Evolutionary conservation across 441 rosid species (phyloP).

Genomic region (Macaranga tanarius): DNA sequence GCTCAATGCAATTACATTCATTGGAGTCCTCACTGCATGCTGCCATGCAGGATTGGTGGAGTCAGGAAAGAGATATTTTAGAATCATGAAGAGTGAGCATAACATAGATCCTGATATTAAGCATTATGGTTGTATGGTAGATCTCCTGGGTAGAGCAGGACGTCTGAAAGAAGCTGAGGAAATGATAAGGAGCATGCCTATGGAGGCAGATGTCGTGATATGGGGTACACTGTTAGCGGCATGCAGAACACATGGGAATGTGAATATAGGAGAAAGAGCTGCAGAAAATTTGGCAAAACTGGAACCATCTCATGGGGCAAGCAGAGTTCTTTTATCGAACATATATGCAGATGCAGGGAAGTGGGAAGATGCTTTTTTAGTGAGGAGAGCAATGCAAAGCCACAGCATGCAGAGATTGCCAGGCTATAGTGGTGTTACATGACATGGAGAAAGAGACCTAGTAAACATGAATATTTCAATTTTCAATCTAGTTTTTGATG

Average conservation of each 20-base stretch:
- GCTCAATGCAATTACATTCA: conserved; percentile 65
- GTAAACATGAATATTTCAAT: background rate
- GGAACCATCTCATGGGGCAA: conserved; percentile 55
- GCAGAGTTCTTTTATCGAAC: conserved; percentile 54
- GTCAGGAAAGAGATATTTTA: conserved; percentile 53
- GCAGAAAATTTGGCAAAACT: conserved; percentile 46
- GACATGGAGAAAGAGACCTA: conserved; percentile 10
- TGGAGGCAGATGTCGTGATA: conserved; percentile 57
- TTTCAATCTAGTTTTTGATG: background rate
- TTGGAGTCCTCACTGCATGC: conserved; percentile 77
- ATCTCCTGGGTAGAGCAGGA: conserved; percentile 64
- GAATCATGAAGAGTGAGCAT: conserved; percentile 49
- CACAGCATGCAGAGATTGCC: conserved; percentile 54
- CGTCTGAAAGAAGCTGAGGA: conserved; percentile 49
- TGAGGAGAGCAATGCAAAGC: conserved; percentile 39
- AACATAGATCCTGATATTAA: conserved; percentile 46
- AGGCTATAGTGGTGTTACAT: conserved; percentile 57
- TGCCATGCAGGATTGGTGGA: conserved; percentile 70
- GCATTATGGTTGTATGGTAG: conserved; percentile 70
- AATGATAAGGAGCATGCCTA: conserved; percentile 52
- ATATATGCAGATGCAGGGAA: conserved; percentile 65
- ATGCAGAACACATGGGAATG: conserved; percentile 53
- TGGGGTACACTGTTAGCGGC: conserved; percentile 69
- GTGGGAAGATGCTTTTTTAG: conserved; percentile 54
- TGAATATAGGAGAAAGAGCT: conserved; percentile 54